Base-by-base conservation (phyloP, 106 monocot genomes). In the Xerophyta viscosa region DNA sequence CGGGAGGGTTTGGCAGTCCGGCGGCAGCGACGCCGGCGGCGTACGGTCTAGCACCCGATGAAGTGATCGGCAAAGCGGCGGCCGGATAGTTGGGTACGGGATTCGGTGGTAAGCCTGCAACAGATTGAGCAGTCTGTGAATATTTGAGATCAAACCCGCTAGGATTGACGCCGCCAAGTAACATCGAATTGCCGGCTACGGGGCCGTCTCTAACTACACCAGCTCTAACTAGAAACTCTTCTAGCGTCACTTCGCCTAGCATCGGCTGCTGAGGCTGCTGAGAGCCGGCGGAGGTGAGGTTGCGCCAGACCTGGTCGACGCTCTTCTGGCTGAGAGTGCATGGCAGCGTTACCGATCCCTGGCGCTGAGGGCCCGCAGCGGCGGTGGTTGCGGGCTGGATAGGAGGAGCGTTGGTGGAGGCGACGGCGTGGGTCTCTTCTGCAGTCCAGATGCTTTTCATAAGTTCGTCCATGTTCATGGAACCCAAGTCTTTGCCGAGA, bases 381-480 rank as follows among this genome's bases (percentile, higher is more conserved):
- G n/a, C 57, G 12, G 23, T 5, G n/a, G 9, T 41, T 2, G 19
- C 28, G 29, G 46, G 41, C 29, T n/a, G n/a, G n/a, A n/a, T n/a
- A n/a, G n/a, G n/a, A n/a, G 27, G 26, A 55, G 30, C 9, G 14
- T 69, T 69, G 2, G 71, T 36, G 18, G 56, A 15, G 6, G 73
- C 69, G 67, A 84, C 64, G 19, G 56, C 77, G 60, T 85, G 91
- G 42, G 37, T 81, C 66, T 85, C 81, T 67, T 81, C 91, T 1
- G 85, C 85, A 3, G 74, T 74, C 85, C 85, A 91, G 26, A 91
- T 76, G 63, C 48, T 91, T 74, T 60, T 66, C 17, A 91, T 50
- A 10, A 91, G 52, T 81, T 85, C 91, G 19, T 85, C 91, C 85
- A 91, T 91, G 69, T 85, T 85, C 91, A 91, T 77, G 11, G 91